Percentiles rank a stretch among this genome's conserved stretches.
Evolutionary conservation across 306 rosid genomes (phyloP).

Genomic region (Pyrus communis): DNA sequence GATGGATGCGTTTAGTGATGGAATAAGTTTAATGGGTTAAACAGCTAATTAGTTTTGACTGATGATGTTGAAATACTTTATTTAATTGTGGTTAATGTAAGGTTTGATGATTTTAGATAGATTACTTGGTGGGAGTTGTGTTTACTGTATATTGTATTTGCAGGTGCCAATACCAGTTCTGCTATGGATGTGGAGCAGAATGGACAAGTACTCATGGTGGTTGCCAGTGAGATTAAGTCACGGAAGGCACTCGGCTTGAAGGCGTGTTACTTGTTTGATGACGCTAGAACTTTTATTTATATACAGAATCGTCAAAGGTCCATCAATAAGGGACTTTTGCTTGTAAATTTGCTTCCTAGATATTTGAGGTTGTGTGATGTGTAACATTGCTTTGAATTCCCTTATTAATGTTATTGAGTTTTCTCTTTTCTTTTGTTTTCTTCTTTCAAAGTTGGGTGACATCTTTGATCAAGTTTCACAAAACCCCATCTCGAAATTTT

Average conservation of each 20-base stretch:
- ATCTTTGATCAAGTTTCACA: not conserved
- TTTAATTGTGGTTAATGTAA: not conserved
- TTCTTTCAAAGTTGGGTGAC: not conserved
- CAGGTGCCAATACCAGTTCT: constrained; percentile 52
- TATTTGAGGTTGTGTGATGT: too few relatives aligned
- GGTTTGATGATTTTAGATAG: not conserved
- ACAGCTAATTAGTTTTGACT: not conserved
- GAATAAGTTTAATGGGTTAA: not conserved
- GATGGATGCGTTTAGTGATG: not conserved
- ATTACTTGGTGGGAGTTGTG: not conserved
- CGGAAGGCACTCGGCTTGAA: not conserved
- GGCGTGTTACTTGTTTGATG: not conserved
- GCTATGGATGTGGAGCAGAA: constrained; percentile 39
- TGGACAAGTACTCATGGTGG: constrained; percentile 33
- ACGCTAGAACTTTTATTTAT: not conserved
- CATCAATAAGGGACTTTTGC: too few relatives aligned
- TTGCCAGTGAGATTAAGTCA: constrained; percentile 19
- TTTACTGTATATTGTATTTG: not conserved
- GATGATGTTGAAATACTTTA: not conserved
- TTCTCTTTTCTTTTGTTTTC: not conserved
- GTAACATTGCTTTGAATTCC: too few relatives aligned
- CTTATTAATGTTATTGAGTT: not conserved
- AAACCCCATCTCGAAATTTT: not conserved
- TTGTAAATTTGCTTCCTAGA: too few relatives aligned
- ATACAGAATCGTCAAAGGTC: not conserved